These are phyloP conservation scores for Rhododendron henanense DNA, from an alignment of 148 eudicot species.

Conservation along the genomic window DNA sequence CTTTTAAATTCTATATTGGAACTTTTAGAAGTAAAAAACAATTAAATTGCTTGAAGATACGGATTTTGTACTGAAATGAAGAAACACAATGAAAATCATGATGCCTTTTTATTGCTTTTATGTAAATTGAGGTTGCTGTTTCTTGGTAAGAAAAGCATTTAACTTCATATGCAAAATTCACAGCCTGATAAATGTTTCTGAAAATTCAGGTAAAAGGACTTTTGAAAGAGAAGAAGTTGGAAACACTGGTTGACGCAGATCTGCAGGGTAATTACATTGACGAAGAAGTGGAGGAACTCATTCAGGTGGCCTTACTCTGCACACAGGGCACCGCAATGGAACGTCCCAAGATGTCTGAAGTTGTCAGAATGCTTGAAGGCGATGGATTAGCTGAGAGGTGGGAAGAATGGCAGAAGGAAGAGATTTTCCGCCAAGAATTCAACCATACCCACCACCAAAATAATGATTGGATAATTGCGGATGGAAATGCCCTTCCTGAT, in stretches of 20 bases:
- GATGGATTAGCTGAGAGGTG: conserved; percentile 54
- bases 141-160: neutral
- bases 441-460: conserved; percentile 26
- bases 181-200: neutral
- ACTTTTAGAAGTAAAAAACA: neutral
- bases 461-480: conserved; percentile 31
- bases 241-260: conserved; percentile 44
- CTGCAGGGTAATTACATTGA: conserved; percentile 40
- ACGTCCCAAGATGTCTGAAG: conserved; percentile 63
- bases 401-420: conserved; percentile 64
- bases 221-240: conserved; percentile 46
- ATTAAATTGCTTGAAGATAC: neutral
- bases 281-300: conserved; percentile 49
- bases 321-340: conserved; percentile 45
- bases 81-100: conserved; percentile 16
- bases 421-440: conserved; percentile 37
- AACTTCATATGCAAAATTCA: neutral
- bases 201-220: conserved; percentile 50
- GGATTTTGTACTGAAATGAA: neutral
- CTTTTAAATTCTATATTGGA: neutral
- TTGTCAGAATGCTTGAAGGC: conserved; percentile 62
- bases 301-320: conserved; percentile 59
- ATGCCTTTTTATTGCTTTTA: neutral
- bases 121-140: neutral
- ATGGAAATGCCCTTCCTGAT: conserved; percentile 24